These are phyloP conservation scores for Heliamphora exappendiculata DNA, from an alignment of 148 eudicot species.

Conservation along the genomic window DNA sequence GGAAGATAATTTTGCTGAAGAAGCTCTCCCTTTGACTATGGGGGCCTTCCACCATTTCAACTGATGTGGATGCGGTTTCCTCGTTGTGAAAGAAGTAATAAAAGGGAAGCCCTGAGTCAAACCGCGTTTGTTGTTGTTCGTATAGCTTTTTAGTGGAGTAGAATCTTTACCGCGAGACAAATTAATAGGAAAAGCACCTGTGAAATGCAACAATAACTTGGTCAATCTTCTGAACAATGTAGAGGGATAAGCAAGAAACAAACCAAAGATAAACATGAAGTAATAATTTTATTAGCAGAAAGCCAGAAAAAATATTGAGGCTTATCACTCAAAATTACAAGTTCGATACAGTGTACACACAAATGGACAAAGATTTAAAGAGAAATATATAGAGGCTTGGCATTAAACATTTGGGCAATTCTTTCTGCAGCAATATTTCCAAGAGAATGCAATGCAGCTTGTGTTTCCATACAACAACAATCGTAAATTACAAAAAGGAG, in stretches of 20 bases:
- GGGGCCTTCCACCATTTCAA: too few species aligned
- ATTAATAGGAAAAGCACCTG: conserved; percentile 75
- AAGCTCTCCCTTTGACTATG: too few species aligned
- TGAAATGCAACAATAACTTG: conserved; percentile 13
- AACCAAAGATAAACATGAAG: neutral
- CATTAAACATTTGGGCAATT: neutral
- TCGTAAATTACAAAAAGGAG: neutral
- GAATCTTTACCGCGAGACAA: conserved; percentile 64
- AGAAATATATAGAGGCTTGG: conserved; percentile 5
- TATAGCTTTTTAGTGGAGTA: neutral
- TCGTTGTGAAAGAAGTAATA: too few species aligned
- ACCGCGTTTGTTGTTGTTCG: too few species aligned
- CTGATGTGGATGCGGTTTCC: too few species aligned
- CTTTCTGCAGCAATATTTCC: conserved; percentile 62
- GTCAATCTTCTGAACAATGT: neutral
- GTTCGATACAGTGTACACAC: neutral
- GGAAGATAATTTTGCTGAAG: too few species aligned
- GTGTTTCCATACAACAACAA: conserved; percentile 17
- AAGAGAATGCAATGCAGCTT: conserved; percentile 90
- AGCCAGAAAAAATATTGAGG: neutral
- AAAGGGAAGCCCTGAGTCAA: too few species aligned
- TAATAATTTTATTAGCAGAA: neutral
- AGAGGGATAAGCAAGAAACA: neutral
- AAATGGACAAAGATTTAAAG: neutral
- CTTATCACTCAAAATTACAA: neutral